A percentile compares a stretch with the other conserved stretches of the same genome.
Evolutionary conservation across 495 filamentous ascomycete genomes (phyloP).

Genomic region (Astrothelium subdiscretum): DNA sequence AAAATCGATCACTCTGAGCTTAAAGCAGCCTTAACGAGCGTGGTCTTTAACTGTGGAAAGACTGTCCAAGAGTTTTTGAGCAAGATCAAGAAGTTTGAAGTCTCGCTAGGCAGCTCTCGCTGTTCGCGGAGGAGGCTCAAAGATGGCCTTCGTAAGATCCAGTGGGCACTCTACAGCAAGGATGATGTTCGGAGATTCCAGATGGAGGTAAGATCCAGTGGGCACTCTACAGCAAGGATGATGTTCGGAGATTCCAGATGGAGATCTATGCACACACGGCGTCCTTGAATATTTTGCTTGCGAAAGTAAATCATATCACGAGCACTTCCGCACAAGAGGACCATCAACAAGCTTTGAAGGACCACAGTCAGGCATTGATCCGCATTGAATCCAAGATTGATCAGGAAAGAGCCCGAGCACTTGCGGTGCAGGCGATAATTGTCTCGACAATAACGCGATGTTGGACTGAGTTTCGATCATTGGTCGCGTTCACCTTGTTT

Average conservation of each 20-base stretch:
- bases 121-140: not conserved
- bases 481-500: not conserved
- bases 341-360: not conserved
- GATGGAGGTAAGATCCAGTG: conserved; percentile 2
- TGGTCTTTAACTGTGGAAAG: not conserved
- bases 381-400: not conserved
- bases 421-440: not conserved
- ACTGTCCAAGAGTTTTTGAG: not conserved
- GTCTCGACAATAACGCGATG: not conserved
- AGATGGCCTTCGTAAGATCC: conserved; percentile 1
- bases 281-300: not conserved
- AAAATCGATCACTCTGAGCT: not conserved
- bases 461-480: not conserved
- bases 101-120: not conserved
- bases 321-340: not conserved
- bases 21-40: not conserved
- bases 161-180: conserved; percentile 3
- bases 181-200: conserved; percentile 1
- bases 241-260: not conserved
- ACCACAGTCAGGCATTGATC: not conserved
- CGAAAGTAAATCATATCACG: not conserved
- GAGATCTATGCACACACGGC: not conserved
- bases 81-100: not conserved
- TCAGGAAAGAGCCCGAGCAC: not conserved
- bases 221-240: conserved; percentile 2